A percentile compares a stretch with the other conserved stretches of the same genome.
These are phyloP conservation scores for Gnomoniopsis sp. DNA, from an alignment of 2,329 filamentous ascomycete genomes.

Conservation along the genomic window DNA sequence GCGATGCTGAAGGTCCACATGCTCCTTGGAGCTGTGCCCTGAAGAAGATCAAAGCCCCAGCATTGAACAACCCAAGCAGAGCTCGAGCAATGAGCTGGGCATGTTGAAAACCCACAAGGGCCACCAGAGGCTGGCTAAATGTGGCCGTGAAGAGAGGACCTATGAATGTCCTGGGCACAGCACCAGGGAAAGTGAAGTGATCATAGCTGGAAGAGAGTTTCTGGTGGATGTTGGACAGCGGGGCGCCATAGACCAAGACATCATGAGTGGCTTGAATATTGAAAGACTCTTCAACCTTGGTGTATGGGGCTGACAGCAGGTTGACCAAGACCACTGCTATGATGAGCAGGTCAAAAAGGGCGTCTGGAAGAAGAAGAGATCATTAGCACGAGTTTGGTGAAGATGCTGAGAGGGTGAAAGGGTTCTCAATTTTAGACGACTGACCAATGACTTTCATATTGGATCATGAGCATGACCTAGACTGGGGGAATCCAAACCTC, in stretches of 20 bases:
- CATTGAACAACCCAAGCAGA: constrained; percentile 76
- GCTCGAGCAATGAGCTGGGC: constrained; percentile 65
- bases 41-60: constrained; percentile 64
- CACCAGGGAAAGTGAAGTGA: constrained; percentile 85
- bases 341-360: constrained; percentile 51
- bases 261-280: constrained; percentile 94
- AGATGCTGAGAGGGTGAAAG: background rate
- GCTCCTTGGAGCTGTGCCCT: constrained; percentile 58
- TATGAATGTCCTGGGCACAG: constrained; percentile 86
- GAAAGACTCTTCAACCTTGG: constrained; percentile 98
- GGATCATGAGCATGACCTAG: background rate
- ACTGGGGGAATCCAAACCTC: too few species aligned
- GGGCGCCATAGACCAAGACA: constrained; percentile 76
- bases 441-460: background rate
- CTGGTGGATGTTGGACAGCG: constrained; percentile 49
- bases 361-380: constrained; percentile 34
- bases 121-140: constrained; percentile 63
- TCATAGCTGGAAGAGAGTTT: constrained; percentile 69
- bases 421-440: background rate
- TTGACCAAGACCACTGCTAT: constrained; percentile 65
- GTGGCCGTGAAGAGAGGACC: constrained; percentile 75
- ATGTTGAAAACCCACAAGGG: constrained; percentile 51
- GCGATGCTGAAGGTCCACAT: constrained; percentile 65
- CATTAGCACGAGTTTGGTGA: background rate
- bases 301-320: constrained; percentile 76